Conservation (phyloP, 179 eudicot species). For the Silene noctiflora region DNA sequence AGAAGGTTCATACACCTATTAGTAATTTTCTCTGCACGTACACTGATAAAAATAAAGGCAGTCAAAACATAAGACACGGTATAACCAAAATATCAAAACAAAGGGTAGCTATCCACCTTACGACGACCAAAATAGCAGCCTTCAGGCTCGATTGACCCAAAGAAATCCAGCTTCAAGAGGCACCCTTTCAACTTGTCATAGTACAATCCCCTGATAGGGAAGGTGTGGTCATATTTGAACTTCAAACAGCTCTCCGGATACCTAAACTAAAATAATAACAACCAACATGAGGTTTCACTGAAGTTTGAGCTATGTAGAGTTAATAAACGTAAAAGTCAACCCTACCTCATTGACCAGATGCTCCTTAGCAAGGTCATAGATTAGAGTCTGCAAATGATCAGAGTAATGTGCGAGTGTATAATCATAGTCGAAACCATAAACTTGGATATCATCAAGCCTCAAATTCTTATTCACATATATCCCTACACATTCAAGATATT, state of each 20-base stretch:
- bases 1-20: too few species aligned
- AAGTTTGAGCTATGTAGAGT: neutral
- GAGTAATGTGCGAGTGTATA: slow-evolving; percentile 97
- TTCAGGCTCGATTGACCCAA: slow-evolving; percentile 92
- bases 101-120: slow-evolving; percentile 48
- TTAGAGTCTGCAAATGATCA: slow-evolving; percentile 64
- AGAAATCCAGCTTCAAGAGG: slow-evolving; percentile 92
- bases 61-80: slow-evolving; percentile 12
- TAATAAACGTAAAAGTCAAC: neutral
- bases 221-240: slow-evolving; percentile 70
- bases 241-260: slow-evolving; percentile 92
- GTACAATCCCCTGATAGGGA: slow-evolving; percentile 89
- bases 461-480: slow-evolving; percentile 91
- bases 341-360: slow-evolving; percentile 92
- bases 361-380: slow-evolving; percentile 91
- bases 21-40: too few species aligned
- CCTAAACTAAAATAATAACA: slow-evolving; percentile 55
- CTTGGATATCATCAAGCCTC: slow-evolving; percentile 79
- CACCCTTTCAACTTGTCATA: slow-evolving; percentile 93
- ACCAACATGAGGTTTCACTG: slow-evolving; percentile 5
- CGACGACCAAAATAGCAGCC: slow-evolving; percentile 95
- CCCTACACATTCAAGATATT: slow-evolving; percentile 38
- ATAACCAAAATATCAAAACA: neutral
- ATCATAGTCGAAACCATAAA: slow-evolving; percentile 96
- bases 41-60: neutral